A percentile compares a stretch with the other conserved stretches of the same genome.
These are phyloP conservation scores for Xylariaceae sp. DNA, from an alignment of 2,329 filamentous ascomycete species.

Conservation along the genomic window DNA sequence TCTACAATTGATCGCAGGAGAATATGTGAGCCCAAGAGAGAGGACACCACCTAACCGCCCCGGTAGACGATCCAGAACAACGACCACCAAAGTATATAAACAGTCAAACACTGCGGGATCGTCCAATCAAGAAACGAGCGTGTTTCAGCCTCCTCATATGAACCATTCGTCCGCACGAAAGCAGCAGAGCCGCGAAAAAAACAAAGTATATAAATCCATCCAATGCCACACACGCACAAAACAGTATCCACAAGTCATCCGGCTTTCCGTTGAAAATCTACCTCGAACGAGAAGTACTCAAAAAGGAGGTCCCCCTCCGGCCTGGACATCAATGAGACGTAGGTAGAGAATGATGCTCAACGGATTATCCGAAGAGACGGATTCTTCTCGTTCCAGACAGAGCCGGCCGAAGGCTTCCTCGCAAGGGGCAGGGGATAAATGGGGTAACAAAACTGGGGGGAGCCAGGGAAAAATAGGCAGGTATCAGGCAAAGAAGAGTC, in stretches of 20 bases:
- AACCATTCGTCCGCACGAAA: not conserved
- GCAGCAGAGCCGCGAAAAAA: not conserved
- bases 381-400: not conserved
- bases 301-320: not conserved
- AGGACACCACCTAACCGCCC: not conserved
- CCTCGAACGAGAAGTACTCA: not conserved
- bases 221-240: not conserved
- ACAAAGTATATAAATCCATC: no score
- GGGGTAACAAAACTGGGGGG: not conserved
- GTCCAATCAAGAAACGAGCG: not conserved
- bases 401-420: not conserved
- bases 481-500: slow-evolving; percentile 22
- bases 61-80: not conserved
- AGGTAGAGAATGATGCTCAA: no score
- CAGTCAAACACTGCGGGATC: not conserved
- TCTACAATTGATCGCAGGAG: not conserved
- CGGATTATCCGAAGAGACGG: not conserved
- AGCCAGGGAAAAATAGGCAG: slow-evolving; percentile 16
- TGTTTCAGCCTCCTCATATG: not conserved
- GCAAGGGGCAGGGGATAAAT: not conserved
- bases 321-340: not conserved
- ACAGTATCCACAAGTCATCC: not conserved
- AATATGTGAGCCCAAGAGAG: not conserved
- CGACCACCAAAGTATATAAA: not conserved
- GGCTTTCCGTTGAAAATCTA: not conserved